Evolutionary conservation across 1,284 basidiomycete genomes (phyloP).

Genomic region (Singerocomus rubriflavus): DNA sequence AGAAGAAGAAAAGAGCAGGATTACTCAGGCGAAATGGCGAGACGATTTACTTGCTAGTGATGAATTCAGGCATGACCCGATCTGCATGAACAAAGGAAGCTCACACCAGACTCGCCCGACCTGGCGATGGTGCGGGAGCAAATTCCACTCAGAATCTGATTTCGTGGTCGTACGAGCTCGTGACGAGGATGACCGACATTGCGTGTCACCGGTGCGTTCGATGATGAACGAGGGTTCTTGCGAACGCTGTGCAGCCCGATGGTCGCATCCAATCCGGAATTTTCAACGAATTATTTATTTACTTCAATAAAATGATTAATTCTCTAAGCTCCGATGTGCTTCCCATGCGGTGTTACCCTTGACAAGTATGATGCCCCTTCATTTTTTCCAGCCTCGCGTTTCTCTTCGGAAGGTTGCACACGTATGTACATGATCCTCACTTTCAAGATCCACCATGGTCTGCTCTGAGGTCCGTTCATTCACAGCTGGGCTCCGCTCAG

Average conservation of each 20-base stretch:
- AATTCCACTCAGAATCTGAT: constrained; percentile 98
- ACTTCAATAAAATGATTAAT: not conserved
- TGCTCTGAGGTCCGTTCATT: constrained; percentile 32
- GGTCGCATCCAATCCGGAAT: constrained; percentile 2
- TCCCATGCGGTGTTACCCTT: no score
- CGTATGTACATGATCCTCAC: constrained; percentile 31
- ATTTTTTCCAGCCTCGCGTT: constrained; percentile 25
- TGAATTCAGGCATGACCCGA: constrained; percentile 15
- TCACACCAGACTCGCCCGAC: constrained; percentile 78
- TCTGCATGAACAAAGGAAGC: constrained; percentile 30
- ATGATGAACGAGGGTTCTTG: constrained; percentile 18
- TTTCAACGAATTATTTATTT: constrained; percentile 26
- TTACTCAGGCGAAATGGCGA: constrained; percentile 96
- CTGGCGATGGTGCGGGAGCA: constrained; percentile 92
- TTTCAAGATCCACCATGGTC: constrained; percentile 31
- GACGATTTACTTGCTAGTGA: constrained; percentile 88
- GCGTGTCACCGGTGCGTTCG: constrained; percentile 41
- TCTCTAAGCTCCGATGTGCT: constrained; percentile 22
- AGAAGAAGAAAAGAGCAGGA: constrained; percentile 21
- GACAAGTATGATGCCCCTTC: constrained; percentile 15
- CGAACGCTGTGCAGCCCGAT: constrained; percentile 15
- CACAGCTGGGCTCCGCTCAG: constrained; percentile 29
- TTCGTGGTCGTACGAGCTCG: constrained; percentile 94
- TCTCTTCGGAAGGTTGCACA: constrained; percentile 24
- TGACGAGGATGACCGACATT: constrained; percentile 83